Evolutionary conservation across 148 eudicot species (phyloP).

Genomic region (Simmondsia chinensis): DNA sequence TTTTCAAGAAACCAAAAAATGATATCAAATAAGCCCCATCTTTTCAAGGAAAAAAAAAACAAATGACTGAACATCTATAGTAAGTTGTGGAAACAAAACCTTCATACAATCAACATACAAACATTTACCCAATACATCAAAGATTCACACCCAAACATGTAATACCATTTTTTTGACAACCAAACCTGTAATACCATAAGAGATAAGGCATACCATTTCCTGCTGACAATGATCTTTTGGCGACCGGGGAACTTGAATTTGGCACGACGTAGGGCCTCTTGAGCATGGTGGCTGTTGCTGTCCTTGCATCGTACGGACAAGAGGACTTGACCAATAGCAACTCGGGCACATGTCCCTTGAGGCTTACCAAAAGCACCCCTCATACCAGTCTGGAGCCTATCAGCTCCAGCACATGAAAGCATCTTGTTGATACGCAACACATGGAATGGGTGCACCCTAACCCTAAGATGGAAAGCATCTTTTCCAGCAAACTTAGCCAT

Average conservation of each 20-base stretch:
- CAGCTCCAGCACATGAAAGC: slow-evolving; percentile 40
- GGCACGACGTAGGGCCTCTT: slow-evolving; percentile 37
- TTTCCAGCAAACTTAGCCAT: slow-evolving; percentile 30
- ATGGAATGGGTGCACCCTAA: slow-evolving; percentile 34
- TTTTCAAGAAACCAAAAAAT: too few species aligned
- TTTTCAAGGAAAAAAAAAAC: too few species aligned
- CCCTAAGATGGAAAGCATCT: slow-evolving; percentile 33
- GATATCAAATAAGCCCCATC: too few species aligned
- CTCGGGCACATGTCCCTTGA: slow-evolving; percentile 27
- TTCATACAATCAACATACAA: too few species aligned
- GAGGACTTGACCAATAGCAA: slow-evolving; percentile 33
- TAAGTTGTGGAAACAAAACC: too few species aligned
- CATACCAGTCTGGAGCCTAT: slow-evolving; percentile 39
- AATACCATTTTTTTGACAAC: background rate
- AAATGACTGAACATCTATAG: too few species aligned
- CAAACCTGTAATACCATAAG: background rate
- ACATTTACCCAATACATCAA: too few species aligned
- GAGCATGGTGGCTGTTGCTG: slow-evolving; percentile 22
- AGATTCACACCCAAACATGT: too few species aligned
- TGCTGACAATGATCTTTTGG: slow-evolving; percentile 30
- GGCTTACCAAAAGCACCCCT: slow-evolving; percentile 37
- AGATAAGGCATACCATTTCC: slow-evolving; percentile 27
- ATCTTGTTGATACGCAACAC: slow-evolving; percentile 36
- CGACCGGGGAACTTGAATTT: slow-evolving; percentile 44
- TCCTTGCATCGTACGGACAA: slow-evolving; percentile 34